phyloP scores from a whole-genome alignment of 257 asterid species.

The Solanum dulcamara region DNA sequence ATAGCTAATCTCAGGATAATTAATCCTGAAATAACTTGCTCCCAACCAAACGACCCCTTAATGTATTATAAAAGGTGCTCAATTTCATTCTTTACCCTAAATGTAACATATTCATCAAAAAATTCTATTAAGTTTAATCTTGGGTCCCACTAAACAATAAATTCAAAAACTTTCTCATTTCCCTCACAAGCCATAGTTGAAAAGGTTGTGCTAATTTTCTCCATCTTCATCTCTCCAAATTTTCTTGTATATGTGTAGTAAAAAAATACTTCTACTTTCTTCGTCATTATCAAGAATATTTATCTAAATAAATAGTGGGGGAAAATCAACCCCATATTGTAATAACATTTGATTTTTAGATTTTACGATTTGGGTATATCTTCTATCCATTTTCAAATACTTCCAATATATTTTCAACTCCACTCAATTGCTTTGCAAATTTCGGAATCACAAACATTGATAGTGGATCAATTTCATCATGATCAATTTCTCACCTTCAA shows the following conservation, averaged over 20 bases:
- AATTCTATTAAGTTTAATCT: too few relatives aligned
- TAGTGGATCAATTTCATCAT: neutral
- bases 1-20: too few relatives aligned
- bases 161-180: neutral
- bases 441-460: neutral
- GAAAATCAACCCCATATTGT: neutral
- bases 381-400: neutral
- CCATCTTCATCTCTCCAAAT: neutral
- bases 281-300: too few relatives aligned
- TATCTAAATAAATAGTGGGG: neutral
- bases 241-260: neutral
- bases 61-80: too few relatives aligned
- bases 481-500: neutral
- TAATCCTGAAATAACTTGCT: too few relatives aligned
- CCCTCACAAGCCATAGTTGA: neutral
- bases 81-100: too few relatives aligned
- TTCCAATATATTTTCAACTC: neutral
- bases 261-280: neutral
- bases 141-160: too few relatives aligned
- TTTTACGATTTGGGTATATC: neutral
- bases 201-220: neutral
- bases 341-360: neutral
- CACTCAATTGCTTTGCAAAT: neutral
- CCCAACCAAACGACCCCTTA: too few relatives aligned
- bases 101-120: too few relatives aligned